Base-by-base conservation (phyloP, 306 rosid species). In the Prunus mongolica region DNA sequence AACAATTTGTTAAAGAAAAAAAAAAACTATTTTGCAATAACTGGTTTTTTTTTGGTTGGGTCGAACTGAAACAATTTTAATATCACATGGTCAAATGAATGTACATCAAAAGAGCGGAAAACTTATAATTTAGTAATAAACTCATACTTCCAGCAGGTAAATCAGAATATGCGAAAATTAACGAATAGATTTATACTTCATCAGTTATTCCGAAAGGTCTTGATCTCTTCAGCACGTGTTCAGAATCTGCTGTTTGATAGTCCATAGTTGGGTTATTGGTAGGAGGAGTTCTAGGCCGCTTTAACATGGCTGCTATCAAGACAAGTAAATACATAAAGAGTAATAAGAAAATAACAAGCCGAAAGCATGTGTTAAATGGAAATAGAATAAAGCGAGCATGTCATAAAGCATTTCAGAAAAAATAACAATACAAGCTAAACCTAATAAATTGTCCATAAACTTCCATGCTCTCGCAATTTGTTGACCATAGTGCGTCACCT, bases 221-320 rank as follows among this genome's bases (percentile, higher is more conserved):
- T 76, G 98, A 79, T 86, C 98, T 87, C 96, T 96, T 96, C 85
- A 96, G 57, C 73, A 89, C 96, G 78, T 87, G 93, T 73, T 96
- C 99, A 82, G 97, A 93, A 87, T 96, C 99, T 52, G 99, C 97
- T 70, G 97, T 89, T 89, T 92, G 99, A 88, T 93, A 93, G 85
- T 96, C 99, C 90, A 96, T 87, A 70, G 91, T 85, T 41, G 97
- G 91, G 85, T 89, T 96, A 76, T 89, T 88, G 75, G 90, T 85
- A 68, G 98, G 97, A 84, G 97, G 98, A 82, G 99, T 92, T 87
- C 99, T 91, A 76, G 99, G 98, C 72, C 96, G 97, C 96, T 96
- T 96, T 85, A 91, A 80, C 63, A 89, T 80, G 71, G 98, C 97
- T 86, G 93, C 79, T 78, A 78, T 62, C 76, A 83, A 82, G 49